Percentiles rank a stretch among this genome's conserved stretches.
phyloP scores from a whole-genome alignment of 257 asterid species.

The Jasminum sambac region DNA sequence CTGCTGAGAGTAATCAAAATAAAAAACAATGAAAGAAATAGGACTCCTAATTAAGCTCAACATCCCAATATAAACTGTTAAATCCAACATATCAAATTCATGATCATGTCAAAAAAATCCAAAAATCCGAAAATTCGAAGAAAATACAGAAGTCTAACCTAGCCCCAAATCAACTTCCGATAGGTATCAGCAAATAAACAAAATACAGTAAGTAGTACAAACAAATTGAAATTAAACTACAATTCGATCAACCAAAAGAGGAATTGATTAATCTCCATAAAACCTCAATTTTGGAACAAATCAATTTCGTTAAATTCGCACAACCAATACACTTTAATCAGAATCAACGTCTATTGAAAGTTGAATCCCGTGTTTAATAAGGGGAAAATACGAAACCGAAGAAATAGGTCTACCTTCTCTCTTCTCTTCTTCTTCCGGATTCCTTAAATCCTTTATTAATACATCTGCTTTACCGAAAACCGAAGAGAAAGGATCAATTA shows the following conservation, averaged over 20 bases:
- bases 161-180: conserved; percentile 10
- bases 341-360: conserved; percentile 5
- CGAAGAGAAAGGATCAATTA: conserved; percentile 25
- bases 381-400: conserved; percentile 18
- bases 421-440: conserved; percentile 16
- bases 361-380: conserved; percentile 27
- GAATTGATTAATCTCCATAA: neutral
- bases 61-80: neutral
- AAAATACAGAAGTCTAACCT: conserved; percentile 2
- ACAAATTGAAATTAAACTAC: conserved; percentile 3
- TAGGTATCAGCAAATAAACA: neutral
- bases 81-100: neutral
- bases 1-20: neutral
- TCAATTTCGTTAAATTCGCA: conserved; percentile 18
- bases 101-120: neutral
- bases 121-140: neutral
- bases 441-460: conserved; percentile 11
- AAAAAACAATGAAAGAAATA: neutral
- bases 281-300: conserved; percentile 19
- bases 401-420: conserved; percentile 41
- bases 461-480: conserved; percentile 41
- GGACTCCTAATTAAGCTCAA: neutral
- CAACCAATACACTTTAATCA: conserved; percentile 2
- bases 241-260: conserved; percentile 19
- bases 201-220: conserved; percentile 3